A percentile compares a stretch with the other conserved stretches of the same genome.
phyloP scores from a whole-genome alignment of 1,139 yeast species.

The Zygosaccharomyces pseudobailii region DNA sequence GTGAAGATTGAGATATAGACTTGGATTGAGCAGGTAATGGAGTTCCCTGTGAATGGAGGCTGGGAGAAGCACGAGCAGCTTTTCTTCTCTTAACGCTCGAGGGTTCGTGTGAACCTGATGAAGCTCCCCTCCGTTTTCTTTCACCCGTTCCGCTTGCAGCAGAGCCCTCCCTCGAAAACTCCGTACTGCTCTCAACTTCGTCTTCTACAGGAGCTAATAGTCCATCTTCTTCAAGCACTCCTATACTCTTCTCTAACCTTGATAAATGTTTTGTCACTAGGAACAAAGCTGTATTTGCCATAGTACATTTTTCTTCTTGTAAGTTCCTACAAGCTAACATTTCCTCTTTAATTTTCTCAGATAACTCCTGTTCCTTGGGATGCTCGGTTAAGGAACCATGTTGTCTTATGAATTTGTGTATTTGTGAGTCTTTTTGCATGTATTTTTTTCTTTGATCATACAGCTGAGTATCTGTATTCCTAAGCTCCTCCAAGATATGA shows the following conservation, averaged over 20 bases:
- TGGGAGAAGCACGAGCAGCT: constrained; percentile 15
- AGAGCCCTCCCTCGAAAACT: constrained; percentile 28
- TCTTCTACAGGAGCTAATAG: constrained; percentile 55
- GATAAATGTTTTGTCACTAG: constrained; percentile 68
- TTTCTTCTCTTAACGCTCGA: constrained; percentile 22
- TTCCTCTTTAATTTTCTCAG: constrained; percentile 65
- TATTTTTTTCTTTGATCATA: constrained; percentile 65
- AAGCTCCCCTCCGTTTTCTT: constrained; percentile 22
- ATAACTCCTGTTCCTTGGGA: constrained; percentile 73
- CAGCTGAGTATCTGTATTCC: constrained; percentile 61
- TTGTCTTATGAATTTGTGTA: constrained; percentile 78
- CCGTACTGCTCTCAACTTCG: constrained; percentile 31
- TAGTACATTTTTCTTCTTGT: constrained; percentile 71
- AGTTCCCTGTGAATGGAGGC: neutral
- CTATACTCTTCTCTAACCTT: constrained; percentile 70
- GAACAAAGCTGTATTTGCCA: constrained; percentile 81
- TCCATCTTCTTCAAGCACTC: constrained; percentile 74
- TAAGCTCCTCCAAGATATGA: constrained; percentile 73
- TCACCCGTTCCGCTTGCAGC: constrained; percentile 19
- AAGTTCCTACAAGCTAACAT: constrained; percentile 54
- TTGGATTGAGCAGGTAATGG: neutral
- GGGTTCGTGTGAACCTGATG: constrained; percentile 13
- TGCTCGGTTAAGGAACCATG: constrained; percentile 78
- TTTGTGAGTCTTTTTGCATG: constrained; percentile 66
- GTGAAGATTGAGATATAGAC: constrained; percentile 1